Conservation (phyloP, 2,329 filamentous ascomycete species). For the Plectosphaerella plurivora region DNA sequence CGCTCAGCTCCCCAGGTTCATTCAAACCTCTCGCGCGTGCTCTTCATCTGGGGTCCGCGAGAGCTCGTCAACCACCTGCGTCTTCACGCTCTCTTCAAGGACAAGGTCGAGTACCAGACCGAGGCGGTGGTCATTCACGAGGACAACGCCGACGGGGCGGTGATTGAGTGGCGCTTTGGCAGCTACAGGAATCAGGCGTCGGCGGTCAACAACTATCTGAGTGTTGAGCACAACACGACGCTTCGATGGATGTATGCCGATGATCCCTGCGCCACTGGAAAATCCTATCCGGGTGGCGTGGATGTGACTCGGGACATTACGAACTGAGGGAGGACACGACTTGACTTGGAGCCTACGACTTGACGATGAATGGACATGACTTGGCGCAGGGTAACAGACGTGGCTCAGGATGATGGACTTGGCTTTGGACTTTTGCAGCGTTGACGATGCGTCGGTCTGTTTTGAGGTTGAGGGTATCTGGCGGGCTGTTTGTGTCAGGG, state of each 20-base stretch:
- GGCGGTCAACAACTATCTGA: not conserved
- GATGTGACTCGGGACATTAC: too few species aligned
- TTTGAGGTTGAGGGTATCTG: too few species aligned
- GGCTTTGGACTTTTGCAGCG: too few species aligned
- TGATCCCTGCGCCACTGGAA: not conserved
- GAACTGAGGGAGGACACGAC: too few species aligned
- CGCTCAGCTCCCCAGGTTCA: not conserved
- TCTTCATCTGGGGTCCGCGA: not conserved
- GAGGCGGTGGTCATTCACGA: not conserved
- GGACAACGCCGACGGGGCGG: not conserved
- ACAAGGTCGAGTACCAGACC: not conserved
- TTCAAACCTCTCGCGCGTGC: not conserved
- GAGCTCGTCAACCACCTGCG: not conserved
- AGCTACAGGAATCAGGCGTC: constrained; percentile 1
- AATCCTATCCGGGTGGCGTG: too few species aligned
- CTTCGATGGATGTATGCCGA: not conserved
- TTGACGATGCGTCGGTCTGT: too few species aligned
- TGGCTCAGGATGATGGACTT: not conserved
- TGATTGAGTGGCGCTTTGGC: constrained; percentile 4
- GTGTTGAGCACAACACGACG: not conserved
- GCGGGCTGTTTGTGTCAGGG: too few species aligned
- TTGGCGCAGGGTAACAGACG: not conserved
- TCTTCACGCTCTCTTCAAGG: not conserved
- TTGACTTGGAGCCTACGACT: too few species aligned
- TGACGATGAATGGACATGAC: too few species aligned